phyloP scores from a whole-genome alignment of 2,329 filamentous ascomycete species.

The Stagonosporopsis chrysanthemi region DNA sequence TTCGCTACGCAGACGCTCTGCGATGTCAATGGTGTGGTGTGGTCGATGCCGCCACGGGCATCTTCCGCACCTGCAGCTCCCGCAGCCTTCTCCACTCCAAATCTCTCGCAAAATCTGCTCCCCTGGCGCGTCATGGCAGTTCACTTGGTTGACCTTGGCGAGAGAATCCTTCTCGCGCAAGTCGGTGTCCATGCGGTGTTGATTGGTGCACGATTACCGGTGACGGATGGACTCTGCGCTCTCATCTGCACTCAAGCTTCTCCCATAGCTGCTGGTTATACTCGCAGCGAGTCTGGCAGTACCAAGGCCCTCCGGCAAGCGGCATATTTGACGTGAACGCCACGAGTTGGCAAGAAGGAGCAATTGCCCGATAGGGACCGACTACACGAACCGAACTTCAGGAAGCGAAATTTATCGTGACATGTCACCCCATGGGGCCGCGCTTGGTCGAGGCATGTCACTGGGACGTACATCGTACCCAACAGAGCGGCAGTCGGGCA shows the following conservation, averaged over 20 bases:
- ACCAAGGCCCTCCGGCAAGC: not conserved
- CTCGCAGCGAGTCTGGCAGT: not conserved
- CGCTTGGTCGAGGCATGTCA: constrained; percentile 2
- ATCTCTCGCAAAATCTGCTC: not conserved
- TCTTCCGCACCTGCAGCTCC: constrained; percentile 1
- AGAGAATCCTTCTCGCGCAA: not conserved
- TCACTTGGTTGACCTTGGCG: constrained; percentile 1
- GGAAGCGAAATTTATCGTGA: constrained; percentile 1
- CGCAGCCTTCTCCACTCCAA: not conserved
- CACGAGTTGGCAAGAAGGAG: constrained; percentile 4
- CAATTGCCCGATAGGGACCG: not conserved
- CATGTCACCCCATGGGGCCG: constrained; percentile 5
- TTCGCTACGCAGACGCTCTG: not conserved
- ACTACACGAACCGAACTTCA: not conserved
- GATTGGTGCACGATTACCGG: not conserved
- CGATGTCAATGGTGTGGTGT: not conserved
- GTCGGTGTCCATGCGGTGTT: not conserved
- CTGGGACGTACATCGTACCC: not conserved
- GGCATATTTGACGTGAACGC: not conserved
- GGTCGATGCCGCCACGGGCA: not conserved
- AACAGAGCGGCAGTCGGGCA: not conserved
- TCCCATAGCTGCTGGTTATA: not conserved
- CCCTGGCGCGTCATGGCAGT: not conserved
- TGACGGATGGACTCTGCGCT: not conserved
- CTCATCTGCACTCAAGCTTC: not conserved